Base-by-base conservation (phyloP, 139 green algal species). In the Volvox africanus region DNA sequence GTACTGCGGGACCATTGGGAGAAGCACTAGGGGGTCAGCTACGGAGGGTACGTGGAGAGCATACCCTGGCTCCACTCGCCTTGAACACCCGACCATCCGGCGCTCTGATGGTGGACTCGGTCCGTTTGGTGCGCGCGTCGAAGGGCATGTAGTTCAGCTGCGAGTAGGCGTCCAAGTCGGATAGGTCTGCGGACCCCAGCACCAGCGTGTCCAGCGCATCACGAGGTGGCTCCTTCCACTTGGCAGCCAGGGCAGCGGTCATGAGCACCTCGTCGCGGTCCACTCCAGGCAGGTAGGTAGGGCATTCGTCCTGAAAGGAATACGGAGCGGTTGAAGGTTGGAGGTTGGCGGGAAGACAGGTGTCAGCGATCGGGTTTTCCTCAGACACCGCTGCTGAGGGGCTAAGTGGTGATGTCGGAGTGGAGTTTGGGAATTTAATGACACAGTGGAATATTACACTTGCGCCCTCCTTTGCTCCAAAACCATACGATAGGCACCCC, bases 131-230 rank as follows among this genome's bases (percentile, higher is more conserved):
- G 67, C 92, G 95, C 76, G 97, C 97, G 93, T 99, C 97, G 85
- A 99, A 99, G 55, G 97, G 97, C 92, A 96, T 89, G 93, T 97
- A 98, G 90, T 99, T 95, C 22, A 97, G 44, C 82, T 93, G 91
- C 61, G 12, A 0, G 73, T 83, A 37, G 69, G 5, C 17, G 30
- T 96, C 92, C 69, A 97, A 91, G 33, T 88, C 22, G 37, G 86
- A 19, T 76, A 97, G 93, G 92, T 96, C 94, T 0, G 88, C 91
- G 30, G 62, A 76, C 21, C 89, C 93, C 81, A 98, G 94, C 76
- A 97, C 94, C 89, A 97, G 94, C 3, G 96, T 97, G 95, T 99
- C 97, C 55, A 99, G 94, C 0, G 97, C 97, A 81, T 99, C 97
- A 65, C 97, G 96, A 19, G 97, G 67, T n/a, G 97, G 97, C 95